These are phyloP conservation scores for Sequoia sempervirens DNA, from an alignment of 75 land plant species.

Conservation along the genomic window DNA sequence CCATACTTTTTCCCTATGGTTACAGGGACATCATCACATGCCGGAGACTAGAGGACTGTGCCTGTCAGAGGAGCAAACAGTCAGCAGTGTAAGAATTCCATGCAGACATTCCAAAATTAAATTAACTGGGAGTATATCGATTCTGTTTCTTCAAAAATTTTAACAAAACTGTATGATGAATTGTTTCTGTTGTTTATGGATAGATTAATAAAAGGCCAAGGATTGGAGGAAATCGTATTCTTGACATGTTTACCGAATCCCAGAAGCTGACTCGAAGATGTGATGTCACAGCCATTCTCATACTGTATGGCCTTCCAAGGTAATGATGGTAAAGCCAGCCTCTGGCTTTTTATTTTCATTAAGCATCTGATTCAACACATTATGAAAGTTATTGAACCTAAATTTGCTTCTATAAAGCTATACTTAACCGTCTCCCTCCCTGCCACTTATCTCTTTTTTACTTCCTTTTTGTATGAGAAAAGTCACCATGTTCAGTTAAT, in stretches of 20 bases:
- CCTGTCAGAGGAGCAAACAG: constrained; percentile 87
- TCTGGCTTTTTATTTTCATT: background rate
- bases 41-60: constrained; percentile 97
- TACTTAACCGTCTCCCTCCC: background rate
- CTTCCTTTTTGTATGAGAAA: background rate
- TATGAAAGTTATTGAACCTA: constrained; percentile 6
- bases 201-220: constrained; percentile 69
- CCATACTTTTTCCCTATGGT: constrained; percentile 3
- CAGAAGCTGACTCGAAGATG: constrained; percentile 63
- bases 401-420: background rate
- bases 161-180: background rate
- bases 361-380: background rate
- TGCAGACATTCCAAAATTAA: background rate
- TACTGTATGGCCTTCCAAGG: constrained; percentile 97
- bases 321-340: constrained; percentile 12
- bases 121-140: background rate
- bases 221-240: constrained; percentile 42
- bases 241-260: constrained; percentile 73
- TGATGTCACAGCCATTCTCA: constrained; percentile 97
- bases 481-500: background rate
- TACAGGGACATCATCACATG: constrained; percentile 74
- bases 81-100: constrained; percentile 63
- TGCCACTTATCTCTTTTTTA: background rate
- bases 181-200: background rate
- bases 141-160: background rate